Base-by-base conservation (phyloP, 129 eudicot genomes). In the sunflower (Helianthus annuus) region DNA sequence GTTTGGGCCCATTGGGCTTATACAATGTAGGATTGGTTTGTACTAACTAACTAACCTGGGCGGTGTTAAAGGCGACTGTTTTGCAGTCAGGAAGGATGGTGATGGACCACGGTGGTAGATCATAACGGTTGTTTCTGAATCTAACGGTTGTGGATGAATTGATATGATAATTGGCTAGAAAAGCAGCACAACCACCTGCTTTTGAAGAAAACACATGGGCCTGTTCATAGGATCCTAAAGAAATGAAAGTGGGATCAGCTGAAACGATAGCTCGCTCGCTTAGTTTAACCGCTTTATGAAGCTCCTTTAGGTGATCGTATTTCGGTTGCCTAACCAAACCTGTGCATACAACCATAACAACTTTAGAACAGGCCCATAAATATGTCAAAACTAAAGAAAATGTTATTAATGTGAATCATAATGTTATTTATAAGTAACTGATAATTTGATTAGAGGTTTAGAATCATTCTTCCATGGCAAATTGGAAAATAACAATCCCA, bases 21-120 rank as follows among this genome's bases (percentile, higher is more conserved):
- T 32, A 32, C 36, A 32, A 29, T 60, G 56, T 55, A 49, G 3
- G 51, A 19, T 72, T 17, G 13, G 55, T 51, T 55, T 32, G 55
- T 44, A 66, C 82, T 76, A n/a, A n/a, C n/a, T n/a, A n/a, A n/a
- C n/a, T n/a, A 51, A 91, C 97, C 82, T 53, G 82, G 32, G 96
- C 97, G 15, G 96, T 91, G 71, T 88, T 91, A 62, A 77, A 91
- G 46, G 71, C 90, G 2, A 70, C 97, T 70, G 66, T 76, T 79
- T 68, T 82, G 84, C 97, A 91, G 62, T 88, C 97, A 0, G 97
- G 97, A 57, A 91, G 97, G 75, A 91, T 84, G 90, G 96, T 91
- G 58, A 88, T 91, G 52, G 97, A 91, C 97, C 97, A 91, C 34
- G 97, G 96, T 58, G 95, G 95, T 57, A 91, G 88, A 73, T 80